These are phyloP conservation scores for Debaryomyces psychrophilus DNA, from an alignment of 1,139 yeast genomes.

Conservation along the genomic window DNA sequence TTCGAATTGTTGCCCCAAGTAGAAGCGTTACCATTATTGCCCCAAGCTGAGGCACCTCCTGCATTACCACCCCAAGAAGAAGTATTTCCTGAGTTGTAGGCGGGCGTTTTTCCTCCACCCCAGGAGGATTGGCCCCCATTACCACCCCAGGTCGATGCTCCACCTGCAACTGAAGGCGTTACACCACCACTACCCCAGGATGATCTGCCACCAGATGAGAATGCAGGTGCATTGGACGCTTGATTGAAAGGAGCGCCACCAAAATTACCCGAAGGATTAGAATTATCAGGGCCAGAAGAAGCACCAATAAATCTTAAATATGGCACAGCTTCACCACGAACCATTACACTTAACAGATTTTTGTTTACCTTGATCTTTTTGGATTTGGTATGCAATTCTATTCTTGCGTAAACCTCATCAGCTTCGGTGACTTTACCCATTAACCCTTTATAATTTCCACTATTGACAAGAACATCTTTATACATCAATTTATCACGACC, in stretches of 20 bases:
- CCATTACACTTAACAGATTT: conserved; percentile 70
- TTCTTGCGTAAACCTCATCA: conserved; percentile 86
- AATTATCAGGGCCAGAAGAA: conserved; percentile 21
- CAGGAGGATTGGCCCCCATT: conserved; percentile 38
- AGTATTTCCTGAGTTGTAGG: conserved; percentile 25
- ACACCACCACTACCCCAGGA: conserved; percentile 46
- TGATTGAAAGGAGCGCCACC: conserved; percentile 18
- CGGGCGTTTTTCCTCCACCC: conserved; percentile 42
- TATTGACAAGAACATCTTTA: conserved; percentile 82
- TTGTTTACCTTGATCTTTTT: conserved; percentile 87
- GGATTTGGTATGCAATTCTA: conserved; percentile 90
- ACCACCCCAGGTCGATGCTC: conserved; percentile 35
- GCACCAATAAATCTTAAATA: conserved; percentile 79
- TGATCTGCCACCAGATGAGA: conserved; percentile 44
- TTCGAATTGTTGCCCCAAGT: conserved; percentile 46
- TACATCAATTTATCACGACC: conserved; percentile 83
- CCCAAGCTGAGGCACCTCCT: conserved; percentile 30
- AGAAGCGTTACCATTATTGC: conserved; percentile 42
- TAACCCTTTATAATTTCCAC: conserved; percentile 92
- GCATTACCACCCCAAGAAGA: conserved; percentile 35
- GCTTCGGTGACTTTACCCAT: conserved; percentile 94
- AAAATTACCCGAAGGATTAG: conserved; percentile 4
- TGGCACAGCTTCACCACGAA: conserved; percentile 69
- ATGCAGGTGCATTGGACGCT: conserved; percentile 44
- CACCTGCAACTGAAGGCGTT: conserved; percentile 32